Evolutionary conservation across 768 basidiomycete genomes (phyloP).

Genomic region (Termitomyces heimii): DNA sequence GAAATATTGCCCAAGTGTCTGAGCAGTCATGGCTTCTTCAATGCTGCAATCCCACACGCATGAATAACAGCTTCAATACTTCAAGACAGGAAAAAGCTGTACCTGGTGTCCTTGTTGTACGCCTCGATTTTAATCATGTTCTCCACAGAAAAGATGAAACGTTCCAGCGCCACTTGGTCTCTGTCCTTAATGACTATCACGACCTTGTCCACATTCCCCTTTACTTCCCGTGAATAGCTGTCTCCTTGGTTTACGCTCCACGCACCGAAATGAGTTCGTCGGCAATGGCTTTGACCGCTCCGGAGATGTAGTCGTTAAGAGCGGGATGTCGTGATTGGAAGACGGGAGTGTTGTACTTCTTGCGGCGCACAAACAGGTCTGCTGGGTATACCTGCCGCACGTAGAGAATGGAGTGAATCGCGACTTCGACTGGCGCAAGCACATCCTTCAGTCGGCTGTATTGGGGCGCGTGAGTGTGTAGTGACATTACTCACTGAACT

Average conservation of each 20-base stretch:
- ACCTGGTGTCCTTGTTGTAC: slow-evolving; percentile 70
- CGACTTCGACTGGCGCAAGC: slow-evolving; percentile 74
- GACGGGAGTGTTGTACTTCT: slow-evolving; percentile 87
- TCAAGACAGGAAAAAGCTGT: slow-evolving; percentile 2
- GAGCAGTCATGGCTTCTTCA: slow-evolving; percentile 61
- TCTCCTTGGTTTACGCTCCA: background rate
- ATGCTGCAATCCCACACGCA: slow-evolving; percentile 36
- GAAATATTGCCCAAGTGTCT: slow-evolving; percentile 67
- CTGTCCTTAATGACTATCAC: slow-evolving; percentile 82
- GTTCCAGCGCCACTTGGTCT: slow-evolving; percentile 76
- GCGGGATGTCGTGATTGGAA: slow-evolving; percentile 92
- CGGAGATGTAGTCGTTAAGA: slow-evolving; percentile 86
- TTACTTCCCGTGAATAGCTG: background rate
- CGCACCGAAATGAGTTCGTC: slow-evolving; percentile 69
- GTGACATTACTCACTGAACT: slow-evolving; percentile 68
- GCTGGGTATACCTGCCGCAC: slow-evolving; percentile 87
- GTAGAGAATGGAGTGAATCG: slow-evolving; percentile 88
- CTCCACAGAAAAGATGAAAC: slow-evolving; percentile 85
- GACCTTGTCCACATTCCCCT: slow-evolving; percentile 80
- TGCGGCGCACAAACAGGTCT: slow-evolving; percentile 79
- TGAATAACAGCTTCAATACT: background rate
- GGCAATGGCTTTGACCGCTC: slow-evolving; percentile 73
- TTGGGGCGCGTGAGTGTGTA: background rate
- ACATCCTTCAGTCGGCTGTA: background rate
- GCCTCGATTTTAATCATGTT: slow-evolving; percentile 70